Base-by-base conservation (phyloP, 441 rosid species). In the Gossypium gossypioides region DNA sequence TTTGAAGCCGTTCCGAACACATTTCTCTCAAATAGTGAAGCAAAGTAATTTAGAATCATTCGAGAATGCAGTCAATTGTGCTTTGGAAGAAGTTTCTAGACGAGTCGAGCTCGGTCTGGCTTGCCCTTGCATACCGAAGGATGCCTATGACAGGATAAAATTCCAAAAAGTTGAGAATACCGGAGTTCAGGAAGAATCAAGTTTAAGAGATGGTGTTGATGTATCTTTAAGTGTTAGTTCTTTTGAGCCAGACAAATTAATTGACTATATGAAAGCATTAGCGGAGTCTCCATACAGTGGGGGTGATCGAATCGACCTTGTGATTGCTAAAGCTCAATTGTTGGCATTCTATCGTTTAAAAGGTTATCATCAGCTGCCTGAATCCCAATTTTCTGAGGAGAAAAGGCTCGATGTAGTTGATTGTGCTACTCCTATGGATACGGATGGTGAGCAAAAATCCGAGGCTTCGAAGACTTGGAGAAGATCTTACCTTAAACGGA, bases 301-400 rank as follows among this genome's bases (percentile, higher is more conserved):
- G 69, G 88, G 81, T 69, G 86, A 84, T 69, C 72, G 80, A 18
- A 73, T 88, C 48, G 87, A 86, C 57, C 85, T 88, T 74, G 84
- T 76, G 34, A 77, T 86, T 63, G 86, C 85, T 46, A 86, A 79
- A 80, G 81, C 92, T 69, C 92, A 84, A 77, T 74, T 89, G 77
- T 42, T 79, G 69, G 80, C 87, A 57, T 86, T 88, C 69, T 79
- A 82, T 82, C 83, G 86, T n/a, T 71, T 75, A 21, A 88, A 83
- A 61, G 92, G 96, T 65, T 84, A 76, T 71, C 25, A 19, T 63
- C 66, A 78, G 72, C 79, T 89, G 71, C 88, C 91, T 64, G 90
- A 86, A 59, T 81, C 81, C 52, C 86, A 72, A 44, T 69, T 51
- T 13, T 58, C 60, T 72, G 76, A 77, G 46, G 86, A 83, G 42